Evolutionary conservation across 2,329 filamentous ascomycete species (phyloP).

Genomic region (Madurella mycetomatis): DNA sequence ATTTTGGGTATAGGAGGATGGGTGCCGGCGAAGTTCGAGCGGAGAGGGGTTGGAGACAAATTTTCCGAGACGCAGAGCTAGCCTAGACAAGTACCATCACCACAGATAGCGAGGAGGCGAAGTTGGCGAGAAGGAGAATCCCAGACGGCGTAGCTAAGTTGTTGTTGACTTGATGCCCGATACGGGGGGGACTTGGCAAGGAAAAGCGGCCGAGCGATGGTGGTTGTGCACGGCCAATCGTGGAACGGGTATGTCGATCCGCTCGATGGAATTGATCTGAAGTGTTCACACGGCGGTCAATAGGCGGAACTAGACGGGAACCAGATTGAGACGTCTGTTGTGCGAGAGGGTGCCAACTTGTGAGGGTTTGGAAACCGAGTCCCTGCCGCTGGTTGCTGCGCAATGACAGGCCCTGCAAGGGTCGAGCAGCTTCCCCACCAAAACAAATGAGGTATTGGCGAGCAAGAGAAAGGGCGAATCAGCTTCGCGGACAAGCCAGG

Average conservation of each 20-base stretch:
- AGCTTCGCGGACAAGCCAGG: neutral
- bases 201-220: neutral
- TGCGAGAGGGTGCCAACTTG: constrained; percentile 4
- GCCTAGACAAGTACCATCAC: too few species aligned
- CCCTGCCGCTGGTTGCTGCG: constrained; percentile 15
- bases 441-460: constrained; percentile 7
- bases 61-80: too few species aligned
- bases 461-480: neutral
- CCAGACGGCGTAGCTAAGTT: too few species aligned
- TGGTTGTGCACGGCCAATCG: too few species aligned
- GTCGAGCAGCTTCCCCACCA: constrained; percentile 12
- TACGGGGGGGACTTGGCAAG: neutral
- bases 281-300: neutral
- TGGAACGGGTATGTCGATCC: too few species aligned
- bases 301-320: neutral
- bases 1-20: neutral
- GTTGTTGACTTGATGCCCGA: too few species aligned
- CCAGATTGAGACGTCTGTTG: constrained; percentile 14
- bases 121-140: too few species aligned
- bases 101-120: too few species aligned
- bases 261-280: neutral
- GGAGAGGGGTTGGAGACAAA: neutral
- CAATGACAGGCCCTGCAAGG: constrained; percentile 11
- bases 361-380: neutral
- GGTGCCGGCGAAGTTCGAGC: neutral